Evolutionary conservation across 73 alveolate species (phyloP), one percentile per base, ranked within the genome.

Genomic region (Symbiodinium natans): DNA sequence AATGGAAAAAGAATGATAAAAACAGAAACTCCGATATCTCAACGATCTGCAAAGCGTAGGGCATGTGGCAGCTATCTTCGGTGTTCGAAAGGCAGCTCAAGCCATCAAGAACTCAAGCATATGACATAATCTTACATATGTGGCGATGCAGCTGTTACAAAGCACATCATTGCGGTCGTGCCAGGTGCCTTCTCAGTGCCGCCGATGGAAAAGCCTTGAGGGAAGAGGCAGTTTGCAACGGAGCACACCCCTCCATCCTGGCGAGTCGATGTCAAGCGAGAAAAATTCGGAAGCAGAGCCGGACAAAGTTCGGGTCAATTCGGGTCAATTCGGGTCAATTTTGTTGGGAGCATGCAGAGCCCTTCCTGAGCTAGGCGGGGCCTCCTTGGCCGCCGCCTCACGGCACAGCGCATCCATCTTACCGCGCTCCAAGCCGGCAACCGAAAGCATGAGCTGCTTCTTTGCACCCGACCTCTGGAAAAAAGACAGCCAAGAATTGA

Each of bases 181-280:
- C n/a, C n/a, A n/a, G n/a, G n/a, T n/a, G 96, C 97, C 97, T 90
- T 84, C 54, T 90, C 98, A 2, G 98, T 92, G 68, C 98, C 98
- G 27, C 98, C 98, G 15, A 42, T 46, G 21, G 98, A 92, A 86
- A 75, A 92, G 63, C 98, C 98, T 13, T 68, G 41, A 36, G 98
- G 98, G 68, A 92, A 92, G 83, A 92, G 98, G 92, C 92, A 74
- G 92, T 92, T 92, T 21, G 98, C 98, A 21, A 92, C 92, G 56
- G 98, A 92, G 92, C 98, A 92, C 39, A 92, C 92, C 15, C 92
- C 98, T 19, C 43, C 88, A 15, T 68, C 97, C 39, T 82, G 77
- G 89, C 27, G 31, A 33, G n/a, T 19, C 63, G 17, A 48, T 17
- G 17, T 10, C 8, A 48, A 10, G 63, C 63, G 17, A 59, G 34